A percentile compares a stretch with the other conserved stretches of the same genome.
Evolutionary conservation across 129 eudicot species (phyloP).

Genomic region (Tagetes patula): DNA sequence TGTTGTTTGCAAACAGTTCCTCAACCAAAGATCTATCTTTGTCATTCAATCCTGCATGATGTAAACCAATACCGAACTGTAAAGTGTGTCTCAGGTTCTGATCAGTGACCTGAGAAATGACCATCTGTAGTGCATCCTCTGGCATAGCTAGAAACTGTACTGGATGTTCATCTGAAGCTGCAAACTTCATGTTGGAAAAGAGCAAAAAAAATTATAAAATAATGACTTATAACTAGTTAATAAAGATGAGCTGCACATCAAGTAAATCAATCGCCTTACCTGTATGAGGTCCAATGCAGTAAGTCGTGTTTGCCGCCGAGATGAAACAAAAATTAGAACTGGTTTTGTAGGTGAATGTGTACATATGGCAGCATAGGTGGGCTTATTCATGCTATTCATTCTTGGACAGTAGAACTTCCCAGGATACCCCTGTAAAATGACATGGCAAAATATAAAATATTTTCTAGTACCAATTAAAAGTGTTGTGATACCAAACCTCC

Average conservation of each 20-base stretch:
- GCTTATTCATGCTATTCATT: slow-evolving; percentile 99
- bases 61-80: slow-evolving; percentile 95
- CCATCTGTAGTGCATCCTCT: slow-evolving; percentile 86
- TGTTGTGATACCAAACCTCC: background rate
- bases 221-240: background rate
- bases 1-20: slow-evolving; percentile 97
- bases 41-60: slow-evolving; percentile 95
- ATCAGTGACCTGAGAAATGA: slow-evolving; percentile 91
- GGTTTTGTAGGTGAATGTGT: slow-evolving; percentile 98
- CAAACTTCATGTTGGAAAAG: slow-evolving; percentile 58
- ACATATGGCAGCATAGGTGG: slow-evolving; percentile 95
- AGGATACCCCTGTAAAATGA: slow-evolving; percentile 83
- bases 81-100: slow-evolving; percentile 94
- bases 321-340: slow-evolving; percentile 91
- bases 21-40: slow-evolving; percentile 95
- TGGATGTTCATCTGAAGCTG: slow-evolving; percentile 95
- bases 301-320: slow-evolving; percentile 97
- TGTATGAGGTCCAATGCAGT: slow-evolving; percentile 98
- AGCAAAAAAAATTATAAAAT: background rate
- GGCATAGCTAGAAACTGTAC: slow-evolving; percentile 75
- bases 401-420: slow-evolving; percentile 98
- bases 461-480: background rate
- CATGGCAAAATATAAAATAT: background rate
- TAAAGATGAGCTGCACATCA: slow-evolving; percentile 11
- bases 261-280: slow-evolving; percentile 40